Base-by-base conservation (phyloP, 352 stramenopile genomes). In the Globisporangium parvum region DNA sequence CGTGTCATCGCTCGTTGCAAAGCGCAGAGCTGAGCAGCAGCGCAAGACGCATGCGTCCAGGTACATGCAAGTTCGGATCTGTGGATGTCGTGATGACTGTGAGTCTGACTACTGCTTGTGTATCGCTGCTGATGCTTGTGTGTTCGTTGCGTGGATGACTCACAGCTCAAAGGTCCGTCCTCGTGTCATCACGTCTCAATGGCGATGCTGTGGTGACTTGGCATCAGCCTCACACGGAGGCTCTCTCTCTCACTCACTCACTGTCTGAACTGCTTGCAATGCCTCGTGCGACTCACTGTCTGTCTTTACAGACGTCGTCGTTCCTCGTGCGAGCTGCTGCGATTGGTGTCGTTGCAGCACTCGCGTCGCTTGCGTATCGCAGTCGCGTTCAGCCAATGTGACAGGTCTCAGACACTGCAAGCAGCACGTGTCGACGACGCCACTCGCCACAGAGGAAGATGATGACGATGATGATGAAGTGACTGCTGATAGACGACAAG, bases 21-120 rank as follows among this genome's bases (percentile, higher is more conserved):
- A 47, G 31, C 51, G 45, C 44, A 40, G 17, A 26, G 10, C 6
- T 6, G 20, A 53, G 21, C 14, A 52, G 10, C 15, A 47, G 20
- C 31, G 0, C 26, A 17, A 37, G 31, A 12, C 31, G 6, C 31
- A 37, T 37, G 3, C 42, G 35, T 55, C 47, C 3, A 55, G 55
- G 55, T 61, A 24, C 21, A 21, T 44, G 2, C 3, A 26, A n/a
- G n/a, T 65, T 98, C 39, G 4, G 37, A 6, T 41, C 6, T 49
- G 9, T 60, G 20, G n/a, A 14, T 41, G 18, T 42, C 6, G 26
- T 31, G 26, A 31, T 31, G 26, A 6, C 26, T 31, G 3, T 31
- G 26, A 31, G 3, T 2, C 26, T 31, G 26, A 31, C 26, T 31
- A 6, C 26, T 31, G 26, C 26, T 31, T 31, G 26, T 31, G 26